Base-by-base conservation (phyloP, 257 asterid species). In the Penstemon barbatus region DNA sequence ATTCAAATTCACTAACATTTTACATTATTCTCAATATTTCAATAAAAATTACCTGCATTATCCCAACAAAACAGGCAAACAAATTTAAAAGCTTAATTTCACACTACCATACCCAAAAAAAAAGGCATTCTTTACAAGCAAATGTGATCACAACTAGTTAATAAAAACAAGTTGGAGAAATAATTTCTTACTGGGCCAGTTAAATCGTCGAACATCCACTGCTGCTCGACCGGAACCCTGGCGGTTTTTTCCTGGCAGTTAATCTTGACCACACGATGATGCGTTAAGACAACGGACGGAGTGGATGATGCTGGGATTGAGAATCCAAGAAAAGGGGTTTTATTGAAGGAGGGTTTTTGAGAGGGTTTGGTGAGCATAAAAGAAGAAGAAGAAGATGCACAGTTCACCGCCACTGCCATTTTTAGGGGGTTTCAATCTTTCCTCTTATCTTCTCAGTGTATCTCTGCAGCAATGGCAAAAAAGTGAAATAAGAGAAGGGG, bases 131-230 rank as follows among this genome's bases (percentile, higher is more conserved):
- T 18, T 37, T 57, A 33, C 37, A 38, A 38, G 12, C 45, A 59
- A 59, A 59, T 36, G 48, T 4, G n/a, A 36, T 36, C 0, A 10
- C 37, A 37, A 59, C 33, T 10, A 59, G 5, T 5, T 8, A 38
- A 10, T 0, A 8, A 13, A 46, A 43, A 8, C 25, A 59, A 9
- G 25, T 2, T 25, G n/a, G 6, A 39, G 57, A 6, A 0, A 43
- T 7, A 6, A 18, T 18, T 19, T 6, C 77, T 75, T 78, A 89
- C 97, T 50, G 96, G 95, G 63, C 98, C 98, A 48, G 75, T 59
- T 60, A 89, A 56, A 18, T 83, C 84, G 58, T 89, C 97, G 61
- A 92, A 92, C 97, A 92, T 89, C 96, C 96, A 92, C 58, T 81
- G 83, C 71, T 92, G 98, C 2, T 77, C 90, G 8, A 82, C 54